Evolutionary conservation across 192 early-diverging fungal genomes (phyloP).

Genomic region (Coemansia javaensis): DNA sequence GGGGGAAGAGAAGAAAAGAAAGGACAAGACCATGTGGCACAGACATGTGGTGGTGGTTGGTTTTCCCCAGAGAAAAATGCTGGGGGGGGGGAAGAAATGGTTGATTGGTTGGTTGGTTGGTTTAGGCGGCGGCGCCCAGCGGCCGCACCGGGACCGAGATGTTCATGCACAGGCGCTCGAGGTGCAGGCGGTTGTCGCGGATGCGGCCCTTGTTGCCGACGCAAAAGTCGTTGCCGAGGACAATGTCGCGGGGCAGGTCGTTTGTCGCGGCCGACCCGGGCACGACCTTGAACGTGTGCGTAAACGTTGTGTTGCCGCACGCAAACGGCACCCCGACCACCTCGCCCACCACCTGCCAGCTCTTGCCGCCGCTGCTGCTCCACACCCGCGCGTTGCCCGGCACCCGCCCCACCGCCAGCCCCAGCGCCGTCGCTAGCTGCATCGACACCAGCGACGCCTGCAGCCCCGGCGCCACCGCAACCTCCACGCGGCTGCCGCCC

Average conservation of each 20-base stretch:
- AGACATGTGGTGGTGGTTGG: no score
- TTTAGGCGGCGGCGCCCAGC: constrained; percentile 21
- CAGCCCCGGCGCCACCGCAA: constrained; percentile 23
- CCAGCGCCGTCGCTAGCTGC: constrained; percentile 31
- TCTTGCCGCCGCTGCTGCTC: constrained; percentile 31
- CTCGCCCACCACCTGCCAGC: constrained; percentile 38
- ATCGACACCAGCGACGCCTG: constrained; percentile 45
- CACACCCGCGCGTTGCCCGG: constrained; percentile 32
- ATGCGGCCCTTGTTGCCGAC: constrained; percentile 47
- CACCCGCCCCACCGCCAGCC: constrained; percentile 11
- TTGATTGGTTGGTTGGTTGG: no score
- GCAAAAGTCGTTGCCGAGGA: constrained; percentile 48
- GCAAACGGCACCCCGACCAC: constrained; percentile 41
- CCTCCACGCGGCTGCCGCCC: constrained; percentile 31
- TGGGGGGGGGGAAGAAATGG: no score
- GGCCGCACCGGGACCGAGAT: constrained; percentile 43
- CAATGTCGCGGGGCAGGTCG: constrained; percentile 37
- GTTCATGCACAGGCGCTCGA: constrained; percentile 39
- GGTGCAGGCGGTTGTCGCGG: constrained; percentile 40
- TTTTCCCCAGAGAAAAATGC: no score
- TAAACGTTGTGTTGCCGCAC: constrained; percentile 46
- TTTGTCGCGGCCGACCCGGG: constrained; percentile 18
- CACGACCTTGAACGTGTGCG: constrained; percentile 41
- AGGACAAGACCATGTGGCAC: no score
- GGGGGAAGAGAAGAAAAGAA: no score